phyloP scores from a whole-genome alignment of 2,329 filamentous ascomycete species.

The Colletotrichum simmondsii region DNA sequence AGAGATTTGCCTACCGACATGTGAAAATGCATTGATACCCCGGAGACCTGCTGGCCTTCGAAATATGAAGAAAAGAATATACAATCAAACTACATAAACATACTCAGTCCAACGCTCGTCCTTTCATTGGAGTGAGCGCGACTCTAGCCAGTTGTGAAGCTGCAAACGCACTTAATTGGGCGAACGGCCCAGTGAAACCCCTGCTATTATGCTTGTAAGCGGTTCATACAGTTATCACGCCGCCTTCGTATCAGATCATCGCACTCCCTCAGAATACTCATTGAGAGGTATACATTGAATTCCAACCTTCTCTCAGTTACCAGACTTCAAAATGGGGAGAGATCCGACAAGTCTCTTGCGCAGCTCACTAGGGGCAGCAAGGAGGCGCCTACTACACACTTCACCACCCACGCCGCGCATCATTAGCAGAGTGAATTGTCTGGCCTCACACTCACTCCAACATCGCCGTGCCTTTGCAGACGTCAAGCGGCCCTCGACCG shows the following conservation, averaged over 20 bases:
- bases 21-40: constrained; percentile 20
- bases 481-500: constrained; percentile 70
- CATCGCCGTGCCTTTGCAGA: constrained; percentile 36
- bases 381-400: not conserved
- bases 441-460: not conserved
- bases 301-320: not conserved
- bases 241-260: not conserved
- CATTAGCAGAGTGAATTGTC: not conserved
- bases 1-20: not conserved
- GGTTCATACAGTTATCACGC: not conserved
- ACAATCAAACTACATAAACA: not conserved
- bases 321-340: constrained; percentile 13
- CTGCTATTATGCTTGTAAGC: constrained; percentile 22
- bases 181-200: not conserved
- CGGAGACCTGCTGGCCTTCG: not conserved
- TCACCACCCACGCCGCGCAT: not conserved
- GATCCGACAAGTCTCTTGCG: not conserved
- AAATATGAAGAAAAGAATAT: not conserved
- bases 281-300: not conserved
- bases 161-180: constrained; percentile 13
- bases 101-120: not conserved
- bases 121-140: not conserved
- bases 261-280: not conserved
- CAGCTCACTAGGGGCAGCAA: not conserved
- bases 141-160: not conserved